Evolutionary conservation across 2,329 filamentous ascomycete genomes (phyloP).

Genomic region (Xylariales sp.): DNA sequence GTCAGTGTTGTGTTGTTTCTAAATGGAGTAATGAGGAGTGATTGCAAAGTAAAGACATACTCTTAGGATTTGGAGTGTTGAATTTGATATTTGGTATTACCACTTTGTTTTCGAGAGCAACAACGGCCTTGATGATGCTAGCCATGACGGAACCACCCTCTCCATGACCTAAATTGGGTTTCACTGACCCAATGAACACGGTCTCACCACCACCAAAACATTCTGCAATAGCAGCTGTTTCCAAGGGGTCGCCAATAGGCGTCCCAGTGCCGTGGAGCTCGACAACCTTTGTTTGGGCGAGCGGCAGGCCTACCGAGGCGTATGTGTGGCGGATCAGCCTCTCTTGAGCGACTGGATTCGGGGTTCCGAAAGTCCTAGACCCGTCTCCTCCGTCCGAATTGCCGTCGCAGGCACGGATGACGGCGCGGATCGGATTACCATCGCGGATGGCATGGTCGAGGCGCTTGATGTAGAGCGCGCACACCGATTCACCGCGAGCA

Average conservation of each 20-base stretch:
- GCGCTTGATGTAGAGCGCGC: conserved; percentile 37
- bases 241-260: neutral
- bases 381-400: conserved; percentile 38
- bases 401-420: conserved; percentile 31
- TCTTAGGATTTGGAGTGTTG: conserved; percentile 19
- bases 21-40: no score
- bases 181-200: conserved; percentile 1
- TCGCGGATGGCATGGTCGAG: conserved; percentile 36
- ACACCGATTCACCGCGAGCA: conserved; percentile 42
- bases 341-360: conserved; percentile 31
- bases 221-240: neutral
- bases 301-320: conserved; percentile 21
- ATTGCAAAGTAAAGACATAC: no score
- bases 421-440: conserved; percentile 29
- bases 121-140: conserved; percentile 17
- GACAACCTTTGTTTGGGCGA: conserved; percentile 14
- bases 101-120: conserved; percentile 12
- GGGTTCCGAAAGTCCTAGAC: conserved; percentile 37
- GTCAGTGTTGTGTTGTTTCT: conserved; percentile 11
- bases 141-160: conserved; percentile 21
- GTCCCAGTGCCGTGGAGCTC: conserved; percentile 24
- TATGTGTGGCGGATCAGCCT: conserved; percentile 30
- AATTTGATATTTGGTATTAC: conserved; percentile 27
- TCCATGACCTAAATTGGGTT: conserved; percentile 22
- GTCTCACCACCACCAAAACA: neutral